Base-by-base conservation (phyloP, 495 filamentous ascomycete genomes). In the Paragyromitra xinjiangensis region DNA sequence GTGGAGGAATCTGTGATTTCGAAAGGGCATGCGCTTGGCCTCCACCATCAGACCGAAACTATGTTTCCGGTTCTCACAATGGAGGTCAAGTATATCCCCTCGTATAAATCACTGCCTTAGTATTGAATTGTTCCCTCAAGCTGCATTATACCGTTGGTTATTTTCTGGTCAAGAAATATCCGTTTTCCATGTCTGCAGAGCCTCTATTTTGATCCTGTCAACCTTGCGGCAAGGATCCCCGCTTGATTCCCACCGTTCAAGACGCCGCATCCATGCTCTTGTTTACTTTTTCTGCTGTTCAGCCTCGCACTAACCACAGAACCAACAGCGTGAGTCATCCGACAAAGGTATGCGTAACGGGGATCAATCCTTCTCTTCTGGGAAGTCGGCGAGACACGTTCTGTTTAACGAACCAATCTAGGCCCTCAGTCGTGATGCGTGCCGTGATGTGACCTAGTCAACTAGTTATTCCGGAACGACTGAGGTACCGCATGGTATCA, bases 301-400 rank as follows among this genome's bases (percentile, higher is more conserved):
- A 34, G 29, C 29, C 55, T 58, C 24, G 9, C 55, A 3, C 55
- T 58, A 58, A 29, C 55, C 55, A 26, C 50, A 53, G n/a, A 22
- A 58, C 12, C 51, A 58, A 9, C 24, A 8, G 55, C 7, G 39
- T 63, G 59, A 63, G 59, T 63, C 39, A 63, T 42, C 37, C n/a
- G 14, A 16, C 53, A 2, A 26, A 63, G 2, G 2, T 34, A 0
- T 7, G 7, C 59, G 59, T 44, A 63, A 63, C 8, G 1, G 59
- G 59, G 44, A 63, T 9, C 1, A n/a, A 8, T 12, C 9, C 12
- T 29, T 29, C 55, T 24, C 6, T 29, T 58, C 26, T 8, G 19
- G 22, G 55, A 58, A n/a, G 9, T 24, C 55, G 22, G 26, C 16
- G 51, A 55, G 44, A 14, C 42, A 2, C 42, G 19, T 19, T 16